Evolutionary conservation across 306 rosid genomes (phyloP).

Genomic region (Cucurbita ficifolia): DNA sequence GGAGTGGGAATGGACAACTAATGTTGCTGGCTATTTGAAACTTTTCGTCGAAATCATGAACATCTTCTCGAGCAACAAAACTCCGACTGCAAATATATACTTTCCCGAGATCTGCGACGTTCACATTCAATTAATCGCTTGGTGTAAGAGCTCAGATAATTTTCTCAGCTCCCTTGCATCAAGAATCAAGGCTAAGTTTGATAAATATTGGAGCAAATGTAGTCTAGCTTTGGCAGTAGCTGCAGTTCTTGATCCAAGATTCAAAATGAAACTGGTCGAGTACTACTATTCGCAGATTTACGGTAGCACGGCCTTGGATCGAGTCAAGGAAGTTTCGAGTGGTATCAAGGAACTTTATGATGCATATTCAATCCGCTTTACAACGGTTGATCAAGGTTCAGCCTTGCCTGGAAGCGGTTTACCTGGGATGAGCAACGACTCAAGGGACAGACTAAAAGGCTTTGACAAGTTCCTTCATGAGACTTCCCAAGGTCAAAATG

Average conservation of each 20-base stretch:
- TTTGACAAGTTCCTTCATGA: conserved; percentile 87
- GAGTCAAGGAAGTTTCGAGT: conserved; percentile 76
- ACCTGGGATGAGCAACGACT: conserved; percentile 33
- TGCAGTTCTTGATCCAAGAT: conserved; percentile 84
- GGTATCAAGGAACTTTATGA: conserved; percentile 71
- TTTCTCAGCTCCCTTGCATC: conserved; percentile 53
- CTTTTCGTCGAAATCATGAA: conserved; percentile 64
- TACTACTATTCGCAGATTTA: conserved; percentile 90
- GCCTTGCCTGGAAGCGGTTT: conserved; percentile 62
- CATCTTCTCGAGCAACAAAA: conserved; percentile 43
- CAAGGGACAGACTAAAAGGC: conserved; percentile 79
- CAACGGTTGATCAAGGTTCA: conserved; percentile 81
- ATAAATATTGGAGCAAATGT: conserved; percentile 91
- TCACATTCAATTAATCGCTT: conserved; percentile 72
- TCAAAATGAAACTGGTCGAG: conserved; percentile 83
- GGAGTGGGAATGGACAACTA: conserved; percentile 70
- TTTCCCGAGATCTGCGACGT: conserved; percentile 80
- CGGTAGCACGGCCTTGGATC: conserved; percentile 78
- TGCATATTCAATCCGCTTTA: conserved; percentile 66
- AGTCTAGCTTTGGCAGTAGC: conserved; percentile 75
- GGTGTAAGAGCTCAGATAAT: conserved; percentile 71
- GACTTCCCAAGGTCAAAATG: conserved; percentile 55
- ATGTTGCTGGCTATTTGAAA: conserved; percentile 50
- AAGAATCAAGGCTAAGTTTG: conserved; percentile 75
- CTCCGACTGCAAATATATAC: conserved; percentile 54